A percentile compares a stretch with the other conserved stretches of the same genome.
These are phyloP conservation scores for Gossypium gossypioides DNA, from an alignment of 441 rosid species.

Conservation along the genomic window DNA sequence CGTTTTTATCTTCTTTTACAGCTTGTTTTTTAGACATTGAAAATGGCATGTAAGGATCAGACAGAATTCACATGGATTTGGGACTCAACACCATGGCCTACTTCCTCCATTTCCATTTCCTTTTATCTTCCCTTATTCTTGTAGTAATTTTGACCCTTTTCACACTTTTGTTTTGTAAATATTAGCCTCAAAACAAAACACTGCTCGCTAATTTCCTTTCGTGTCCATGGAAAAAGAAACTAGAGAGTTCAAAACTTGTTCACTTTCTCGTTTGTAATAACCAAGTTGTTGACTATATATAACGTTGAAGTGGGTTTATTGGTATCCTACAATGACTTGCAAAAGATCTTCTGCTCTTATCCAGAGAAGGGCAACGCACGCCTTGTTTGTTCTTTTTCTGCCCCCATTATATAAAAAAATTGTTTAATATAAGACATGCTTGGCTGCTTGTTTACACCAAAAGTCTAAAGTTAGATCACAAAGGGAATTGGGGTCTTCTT, in stretches of 20 bases:
- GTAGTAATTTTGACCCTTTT: neutral
- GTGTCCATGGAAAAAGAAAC: no score
- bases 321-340: neutral
- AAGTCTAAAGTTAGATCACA: neutral
- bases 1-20: neutral
- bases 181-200: neutral
- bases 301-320: neutral
- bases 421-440: neutral
- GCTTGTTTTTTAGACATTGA: neutral
- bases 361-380: neutral
- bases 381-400: slow-evolving; percentile 2
- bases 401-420: neutral
- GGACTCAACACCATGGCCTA: slow-evolving; percentile 11
- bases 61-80: slow-evolving; percentile 9
- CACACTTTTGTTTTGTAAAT: neutral
- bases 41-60: slow-evolving; percentile 2
- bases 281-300: neutral
- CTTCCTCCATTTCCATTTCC: neutral
- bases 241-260: neutral
- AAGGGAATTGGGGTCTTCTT: neutral
- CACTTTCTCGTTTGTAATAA: slow-evolving; percentile 3
- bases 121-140: neutral
- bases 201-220: no score
- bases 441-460: neutral
- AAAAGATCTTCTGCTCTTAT: neutral